Percentiles rank a stretch among this genome's conserved stretches.
phyloP scores from a whole-genome alignment of 805 yeast species.

The Maudiozyma pseudohumilis region DNA sequence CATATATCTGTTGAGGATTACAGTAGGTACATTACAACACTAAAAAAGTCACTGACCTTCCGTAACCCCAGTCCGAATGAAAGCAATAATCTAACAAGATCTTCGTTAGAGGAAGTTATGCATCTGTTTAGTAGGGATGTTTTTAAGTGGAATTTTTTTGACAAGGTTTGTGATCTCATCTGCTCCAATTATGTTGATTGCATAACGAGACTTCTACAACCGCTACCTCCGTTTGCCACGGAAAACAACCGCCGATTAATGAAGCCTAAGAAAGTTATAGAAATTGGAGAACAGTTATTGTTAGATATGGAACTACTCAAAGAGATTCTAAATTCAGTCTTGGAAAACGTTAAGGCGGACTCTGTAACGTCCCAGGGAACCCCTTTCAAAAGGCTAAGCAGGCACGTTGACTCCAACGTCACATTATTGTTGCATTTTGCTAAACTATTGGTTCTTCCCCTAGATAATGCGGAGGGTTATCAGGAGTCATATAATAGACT shows the following conservation, averaged over 20 bases:
- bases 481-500: conserved; percentile 28
- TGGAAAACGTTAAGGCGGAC: conserved; percentile 14
- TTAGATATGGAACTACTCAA: conserved; percentile 63
- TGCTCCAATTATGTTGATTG: conserved; percentile 46
- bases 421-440: conserved; percentile 14
- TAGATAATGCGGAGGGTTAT: conserved; percentile 39
- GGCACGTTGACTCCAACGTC: conserved; percentile 19
- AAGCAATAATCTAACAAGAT: conserved; percentile 27
- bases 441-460: conserved; percentile 22
- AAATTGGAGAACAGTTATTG: conserved; percentile 67
- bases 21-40: conserved; percentile 57
- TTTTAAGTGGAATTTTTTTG: conserved; percentile 64
- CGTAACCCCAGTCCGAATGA: conserved; percentile 15
- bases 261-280: conserved; percentile 19
- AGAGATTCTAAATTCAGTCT: conserved; percentile 32
- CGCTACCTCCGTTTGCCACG: conserved; percentile 47
- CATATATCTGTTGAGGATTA: conserved; percentile 57
- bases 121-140: conserved; percentile 57
- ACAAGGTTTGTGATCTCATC: conserved; percentile 59
- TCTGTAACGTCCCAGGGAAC: conserved; percentile 11
- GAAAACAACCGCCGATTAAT: conserved; percentile 12
- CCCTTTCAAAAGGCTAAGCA: conserved; percentile 19
- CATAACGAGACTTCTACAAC: conserved; percentile 48
- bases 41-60: conserved; percentile 35
- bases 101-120: conserved; percentile 32